These are phyloP conservation scores for Endocalyx cinctus DNA, from an alignment of 2,329 filamentous ascomycete species.

Conservation along the genomic window DNA sequence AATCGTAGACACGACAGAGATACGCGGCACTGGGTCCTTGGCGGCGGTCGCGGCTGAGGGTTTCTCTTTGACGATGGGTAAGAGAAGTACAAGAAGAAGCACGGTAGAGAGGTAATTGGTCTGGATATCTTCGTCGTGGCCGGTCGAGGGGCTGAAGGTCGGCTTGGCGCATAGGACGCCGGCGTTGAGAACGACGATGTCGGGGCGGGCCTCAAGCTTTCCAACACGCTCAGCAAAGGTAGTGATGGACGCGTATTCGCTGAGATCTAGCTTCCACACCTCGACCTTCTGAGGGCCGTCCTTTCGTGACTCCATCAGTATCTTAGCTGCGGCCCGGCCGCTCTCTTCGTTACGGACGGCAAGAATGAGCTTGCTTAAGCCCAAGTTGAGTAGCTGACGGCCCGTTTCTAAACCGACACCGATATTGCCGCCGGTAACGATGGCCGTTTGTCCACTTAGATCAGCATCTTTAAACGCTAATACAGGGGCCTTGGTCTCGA, in stretches of 20 bases:
- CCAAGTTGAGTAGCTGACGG: constrained; percentile 25
- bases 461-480: too few relatives aligned
- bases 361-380: constrained; percentile 27
- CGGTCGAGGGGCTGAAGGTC: constrained; percentile 14
- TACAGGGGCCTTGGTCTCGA: constrained; percentile 1
- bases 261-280: constrained; percentile 38
- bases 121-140: constrained; percentile 40
- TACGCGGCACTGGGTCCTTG: constrained; percentile 5
- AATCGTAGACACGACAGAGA: constrained; percentile 25
- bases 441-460: constrained; percentile 10
- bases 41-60: constrained; percentile 3
- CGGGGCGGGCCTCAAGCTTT: constrained; percentile 27
- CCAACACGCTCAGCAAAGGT: constrained; percentile 29
- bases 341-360: constrained; percentile 25
- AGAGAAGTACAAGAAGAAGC: constrained; percentile 40
- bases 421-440: constrained; percentile 29
- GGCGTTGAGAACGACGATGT: constrained; percentile 34
- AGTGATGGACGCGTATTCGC: constrained; percentile 32
- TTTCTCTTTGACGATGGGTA: constrained; percentile 40
- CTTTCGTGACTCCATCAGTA: neutral
- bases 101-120: constrained; percentile 50
- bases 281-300: constrained; percentile 19
- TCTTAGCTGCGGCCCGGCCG: constrained; percentile 12
- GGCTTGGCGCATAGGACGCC: constrained; percentile 18
- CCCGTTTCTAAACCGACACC: constrained; percentile 29